These are phyloP conservation scores for Naganishia antarctica DNA, from an alignment of 768 basidiomycete species.

Conservation along the genomic window DNA sequence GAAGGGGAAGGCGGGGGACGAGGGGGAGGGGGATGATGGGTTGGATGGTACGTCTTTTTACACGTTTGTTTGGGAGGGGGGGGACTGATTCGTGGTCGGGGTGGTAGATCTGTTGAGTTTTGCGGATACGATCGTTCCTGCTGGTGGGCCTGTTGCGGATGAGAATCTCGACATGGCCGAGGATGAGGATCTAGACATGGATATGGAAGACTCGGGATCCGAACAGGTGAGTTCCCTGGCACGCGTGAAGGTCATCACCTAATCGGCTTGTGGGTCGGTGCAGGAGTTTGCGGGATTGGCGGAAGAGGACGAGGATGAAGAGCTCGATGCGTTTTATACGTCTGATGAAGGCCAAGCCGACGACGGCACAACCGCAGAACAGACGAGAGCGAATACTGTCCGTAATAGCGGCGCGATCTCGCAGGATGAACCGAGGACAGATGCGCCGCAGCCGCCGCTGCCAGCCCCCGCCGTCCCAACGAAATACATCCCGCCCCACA, in stretches of 20 bases:
- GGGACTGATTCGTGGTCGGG: no score
- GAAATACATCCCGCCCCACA: conserved; percentile 76
- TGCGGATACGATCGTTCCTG: conserved; percentile 41
- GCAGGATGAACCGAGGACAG: background rate
- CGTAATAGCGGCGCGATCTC: background rate
- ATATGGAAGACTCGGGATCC: conserved; percentile 24
- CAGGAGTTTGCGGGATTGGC: conserved; percentile 15
- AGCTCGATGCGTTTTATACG: conserved; percentile 25
- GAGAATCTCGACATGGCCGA: conserved; percentile 51
- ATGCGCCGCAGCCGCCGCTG: background rate
- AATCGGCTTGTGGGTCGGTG: background rate
- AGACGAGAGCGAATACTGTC: conserved; percentile 24
- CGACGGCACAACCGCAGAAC: conserved; percentile 9
- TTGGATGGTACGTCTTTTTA: conserved; percentile 62
- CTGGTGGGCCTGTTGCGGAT: conserved; percentile 38
- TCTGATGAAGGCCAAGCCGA: conserved; percentile 27
- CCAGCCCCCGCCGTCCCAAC: background rate
- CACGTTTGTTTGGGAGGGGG: no score
- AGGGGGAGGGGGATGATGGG: conserved; percentile 62
- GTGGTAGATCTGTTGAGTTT: conserved; percentile 39
- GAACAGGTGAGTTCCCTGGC: background rate
- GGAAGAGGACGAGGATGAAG: conserved; percentile 26
- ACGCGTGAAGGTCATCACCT: no score
- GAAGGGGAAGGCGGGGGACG: conserved; percentile 46
- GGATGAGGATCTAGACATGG: conserved; percentile 47